A percentile compares a stretch with the other conserved stretches of the same genome.
These are phyloP conservation scores for Verticillium zaregamsianum DNA, from an alignment of 2,329 filamentous ascomycete genomes.

Conservation along the genomic window DNA sequence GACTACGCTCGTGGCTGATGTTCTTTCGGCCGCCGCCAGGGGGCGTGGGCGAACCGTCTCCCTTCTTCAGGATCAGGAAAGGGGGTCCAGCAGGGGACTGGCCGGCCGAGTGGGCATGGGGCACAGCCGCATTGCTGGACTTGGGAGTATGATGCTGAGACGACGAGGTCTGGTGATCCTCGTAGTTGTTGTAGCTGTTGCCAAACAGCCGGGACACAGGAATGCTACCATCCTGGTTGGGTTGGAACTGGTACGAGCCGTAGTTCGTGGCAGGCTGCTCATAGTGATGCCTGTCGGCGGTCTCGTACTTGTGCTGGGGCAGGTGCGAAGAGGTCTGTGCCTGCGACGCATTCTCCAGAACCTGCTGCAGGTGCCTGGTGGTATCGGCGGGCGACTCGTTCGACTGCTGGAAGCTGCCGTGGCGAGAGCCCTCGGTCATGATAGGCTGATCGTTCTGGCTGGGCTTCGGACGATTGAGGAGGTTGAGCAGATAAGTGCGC, in stretches of 20 bases:
- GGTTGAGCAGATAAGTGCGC: slow-evolving; percentile 78
- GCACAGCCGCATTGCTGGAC: slow-evolving; percentile 26
- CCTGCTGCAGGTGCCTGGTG: slow-evolving; percentile 8
- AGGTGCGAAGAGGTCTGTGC: slow-evolving; percentile 11
- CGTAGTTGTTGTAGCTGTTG: slow-evolving; percentile 29
- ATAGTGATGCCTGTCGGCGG: slow-evolving; percentile 5
- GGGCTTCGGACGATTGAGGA: slow-evolving; percentile 76
- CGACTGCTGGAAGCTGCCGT: slow-evolving; percentile 36
- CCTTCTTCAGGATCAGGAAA: slow-evolving; percentile 50
- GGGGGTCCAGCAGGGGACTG: slow-evolving; percentile 27
- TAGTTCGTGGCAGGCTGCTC: slow-evolving; percentile 16
- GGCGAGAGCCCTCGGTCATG: slow-evolving; percentile 36
- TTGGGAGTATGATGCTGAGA: slow-evolving; percentile 38
- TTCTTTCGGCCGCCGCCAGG: slow-evolving; percentile 37
- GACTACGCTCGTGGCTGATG: slow-evolving; percentile 36
- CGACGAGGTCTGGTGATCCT: slow-evolving; percentile 36
- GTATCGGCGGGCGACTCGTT: slow-evolving; percentile 23
- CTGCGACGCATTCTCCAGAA: slow-evolving; percentile 13
- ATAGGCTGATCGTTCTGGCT: slow-evolving; percentile 49
- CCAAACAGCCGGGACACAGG: slow-evolving; percentile 16
- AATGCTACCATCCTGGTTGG: slow-evolving; percentile 10
- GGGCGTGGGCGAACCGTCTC: slow-evolving; percentile 28
- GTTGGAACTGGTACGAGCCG: slow-evolving; percentile 12
- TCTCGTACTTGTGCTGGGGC: slow-evolving; percentile 15
- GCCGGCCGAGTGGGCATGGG: slow-evolving; percentile 17